Evolutionary conservation across 2,329 filamentous ascomycete species (phyloP).

Genomic region (Penicillium occitanis): DNA sequence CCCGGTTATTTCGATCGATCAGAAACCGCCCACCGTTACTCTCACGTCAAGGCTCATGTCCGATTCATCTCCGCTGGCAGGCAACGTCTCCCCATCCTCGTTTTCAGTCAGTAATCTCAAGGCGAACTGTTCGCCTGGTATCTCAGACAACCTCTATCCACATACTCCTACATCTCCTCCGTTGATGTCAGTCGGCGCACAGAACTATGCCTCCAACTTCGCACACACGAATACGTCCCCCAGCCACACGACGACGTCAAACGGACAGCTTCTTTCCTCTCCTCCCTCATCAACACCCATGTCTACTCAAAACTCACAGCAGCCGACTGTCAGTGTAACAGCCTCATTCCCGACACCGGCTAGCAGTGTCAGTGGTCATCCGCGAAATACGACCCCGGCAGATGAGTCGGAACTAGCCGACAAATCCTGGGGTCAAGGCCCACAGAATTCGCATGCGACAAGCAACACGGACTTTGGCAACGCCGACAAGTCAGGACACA

Average conservation of each 20-base stretch:
- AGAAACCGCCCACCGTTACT: not conserved
- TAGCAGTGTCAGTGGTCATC: slow-evolving; percentile 45
- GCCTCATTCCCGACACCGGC: slow-evolving; percentile 49
- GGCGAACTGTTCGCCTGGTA: slow-evolving; percentile 31
- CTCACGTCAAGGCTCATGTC: slow-evolving; percentile 35
- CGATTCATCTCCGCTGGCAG: slow-evolving; percentile 37
- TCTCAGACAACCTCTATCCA: slow-evolving; percentile 36
- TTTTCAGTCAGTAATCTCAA: slow-evolving; percentile 42
- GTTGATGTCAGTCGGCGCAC: slow-evolving; percentile 53
- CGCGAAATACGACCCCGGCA: slow-evolving; percentile 30
- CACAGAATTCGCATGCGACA: slow-evolving; percentile 17
- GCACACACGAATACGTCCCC: slow-evolving; percentile 47
- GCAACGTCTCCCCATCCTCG: slow-evolving; percentile 46
- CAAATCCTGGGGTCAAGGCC: slow-evolving; percentile 31
- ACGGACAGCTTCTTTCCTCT: slow-evolving; percentile 42
- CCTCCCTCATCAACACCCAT: slow-evolving; percentile 44
- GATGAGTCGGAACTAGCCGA: slow-evolving; percentile 38
- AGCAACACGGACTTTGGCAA: slow-evolving; percentile 23
- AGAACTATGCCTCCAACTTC: slow-evolving; percentile 50
- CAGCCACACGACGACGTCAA: slow-evolving; percentile 44
- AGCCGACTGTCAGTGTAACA: slow-evolving; percentile 40
- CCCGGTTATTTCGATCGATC: not conserved
- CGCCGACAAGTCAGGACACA: slow-evolving; percentile 32
- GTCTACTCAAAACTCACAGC: slow-evolving; percentile 45
- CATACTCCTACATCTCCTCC: slow-evolving; percentile 46